Evolutionary conservation across 2,329 filamentous ascomycete species (phyloP).

Genomic region (Penicillium sp.): DNA sequence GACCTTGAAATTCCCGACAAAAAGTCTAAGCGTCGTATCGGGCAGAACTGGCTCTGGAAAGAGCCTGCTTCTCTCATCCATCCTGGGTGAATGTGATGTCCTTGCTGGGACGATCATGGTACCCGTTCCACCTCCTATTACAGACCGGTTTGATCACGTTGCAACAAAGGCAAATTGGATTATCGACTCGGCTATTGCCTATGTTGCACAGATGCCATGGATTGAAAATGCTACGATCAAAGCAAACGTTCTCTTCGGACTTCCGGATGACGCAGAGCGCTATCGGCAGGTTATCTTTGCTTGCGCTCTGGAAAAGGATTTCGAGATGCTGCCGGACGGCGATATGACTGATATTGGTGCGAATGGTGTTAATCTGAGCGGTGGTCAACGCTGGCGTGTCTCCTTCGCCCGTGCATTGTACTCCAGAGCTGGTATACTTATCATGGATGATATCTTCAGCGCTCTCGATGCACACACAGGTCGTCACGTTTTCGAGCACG

Average conservation of each 20-base stretch:
- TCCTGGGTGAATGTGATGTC: constrained; percentile 73
- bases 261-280: constrained; percentile 66
- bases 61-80: constrained; percentile 68
- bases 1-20: constrained; percentile 63
- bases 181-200: constrained; percentile 59
- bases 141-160: constrained; percentile 61
- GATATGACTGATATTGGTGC: constrained; percentile 79
- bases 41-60: constrained; percentile 78
- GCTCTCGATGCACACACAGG: constrained; percentile 78
- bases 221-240: constrained; percentile 77
- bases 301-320: constrained; percentile 72
- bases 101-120: constrained; percentile 57
- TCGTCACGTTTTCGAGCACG: constrained; percentile 73
- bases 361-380: constrained; percentile 79
- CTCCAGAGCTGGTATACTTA: constrained; percentile 70
- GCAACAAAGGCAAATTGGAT: constrained; percentile 55
- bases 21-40: constrained; percentile 70
- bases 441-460: constrained; percentile 82
- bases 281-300: constrained; percentile 69
- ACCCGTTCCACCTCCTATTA: constrained; percentile 43
- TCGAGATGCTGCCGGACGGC: constrained; percentile 72
- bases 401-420: constrained; percentile 78
- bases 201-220: constrained; percentile 78
- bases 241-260: constrained; percentile 75
- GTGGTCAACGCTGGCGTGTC: constrained; percentile 79